These are phyloP conservation scores for Cryphonectria carpinicola DNA, from an alignment of 2,329 filamentous ascomycete species.

Conservation along the genomic window DNA sequence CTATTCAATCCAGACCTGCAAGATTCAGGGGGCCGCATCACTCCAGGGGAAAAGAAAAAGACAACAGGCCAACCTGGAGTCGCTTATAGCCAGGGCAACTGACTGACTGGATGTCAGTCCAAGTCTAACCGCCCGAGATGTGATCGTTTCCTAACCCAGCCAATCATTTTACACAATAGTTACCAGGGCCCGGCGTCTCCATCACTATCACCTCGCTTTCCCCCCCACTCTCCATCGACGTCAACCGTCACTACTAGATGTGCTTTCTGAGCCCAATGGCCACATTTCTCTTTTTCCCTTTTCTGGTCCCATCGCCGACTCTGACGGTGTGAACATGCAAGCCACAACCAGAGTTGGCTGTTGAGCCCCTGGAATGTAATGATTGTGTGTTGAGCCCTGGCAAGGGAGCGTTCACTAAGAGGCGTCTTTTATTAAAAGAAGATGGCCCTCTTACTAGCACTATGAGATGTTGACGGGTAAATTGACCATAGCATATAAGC, in stretches of 20 bases:
- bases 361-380: not conserved
- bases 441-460: not conserved
- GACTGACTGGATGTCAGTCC: constrained; percentile 1
- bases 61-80: not conserved
- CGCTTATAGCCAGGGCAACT: not conserved
- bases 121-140: not conserved
- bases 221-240: no score
- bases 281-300: not conserved
- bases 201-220: not conserved
- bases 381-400: not conserved
- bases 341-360: not conserved
- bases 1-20: not conserved
- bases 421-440: not conserved
- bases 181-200: not conserved
- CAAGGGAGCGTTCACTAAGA: not conserved
- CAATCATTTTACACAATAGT: not conserved
- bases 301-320: not conserved
- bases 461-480: not conserved
- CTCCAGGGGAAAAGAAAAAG: not conserved
- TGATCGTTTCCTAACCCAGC: not conserved
- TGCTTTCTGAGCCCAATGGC: not conserved
- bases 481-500: not conserved
- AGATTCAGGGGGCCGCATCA: not conserved
- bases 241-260: not conserved
- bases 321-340: not conserved